A percentile compares a stretch with the other conserved stretches of the same genome.
Conservation (phyloP, 106 monocot genomes). For the Dactylorhiza incarnata region DNA sequence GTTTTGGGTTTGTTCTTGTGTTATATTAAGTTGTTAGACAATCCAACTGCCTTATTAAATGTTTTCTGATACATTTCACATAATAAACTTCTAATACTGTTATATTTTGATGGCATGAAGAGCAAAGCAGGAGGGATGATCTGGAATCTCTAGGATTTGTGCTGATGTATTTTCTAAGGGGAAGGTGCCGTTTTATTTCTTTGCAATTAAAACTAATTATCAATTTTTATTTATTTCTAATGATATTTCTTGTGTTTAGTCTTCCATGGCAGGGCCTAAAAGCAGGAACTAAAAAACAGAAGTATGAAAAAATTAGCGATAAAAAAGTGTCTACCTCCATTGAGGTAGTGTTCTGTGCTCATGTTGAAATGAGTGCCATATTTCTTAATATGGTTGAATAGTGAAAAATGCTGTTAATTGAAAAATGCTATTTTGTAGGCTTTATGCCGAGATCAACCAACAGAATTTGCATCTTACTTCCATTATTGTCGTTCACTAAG, state of each 20-base stretch:
- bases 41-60: background rate
- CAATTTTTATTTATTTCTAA: background rate
- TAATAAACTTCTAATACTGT: background rate
- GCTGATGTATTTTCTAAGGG: slow-evolving; percentile 43
- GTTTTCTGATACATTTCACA: background rate
- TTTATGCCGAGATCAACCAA: slow-evolving; percentile 49
- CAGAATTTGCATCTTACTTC: slow-evolving; percentile 62
- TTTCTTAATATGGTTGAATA: background rate
- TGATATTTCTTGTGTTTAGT: slow-evolving; percentile 17
- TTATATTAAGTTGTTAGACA: background rate
- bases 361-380: background rate
- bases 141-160: slow-evolving; percentile 48
- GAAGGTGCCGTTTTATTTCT: slow-evolving; percentile 23
- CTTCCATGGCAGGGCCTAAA: slow-evolving; percentile 90
- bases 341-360: slow-evolving; percentile 23
- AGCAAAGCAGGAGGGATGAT: slow-evolving; percentile 52
- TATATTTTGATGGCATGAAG: slow-evolving; percentile 3
- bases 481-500: slow-evolving; percentile 54
- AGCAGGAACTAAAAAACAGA: slow-evolving; percentile 67
- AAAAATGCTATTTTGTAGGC: slow-evolving; percentile 21
- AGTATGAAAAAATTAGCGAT: slow-evolving; percentile 65
- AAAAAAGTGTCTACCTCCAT: slow-evolving; percentile 53
- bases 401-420: background rate
- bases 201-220: background rate
- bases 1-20: background rate